Conservation (phyloP, 2,329 filamentous ascomycete genomes). For the Aureobasidium uvarum region DNA sequence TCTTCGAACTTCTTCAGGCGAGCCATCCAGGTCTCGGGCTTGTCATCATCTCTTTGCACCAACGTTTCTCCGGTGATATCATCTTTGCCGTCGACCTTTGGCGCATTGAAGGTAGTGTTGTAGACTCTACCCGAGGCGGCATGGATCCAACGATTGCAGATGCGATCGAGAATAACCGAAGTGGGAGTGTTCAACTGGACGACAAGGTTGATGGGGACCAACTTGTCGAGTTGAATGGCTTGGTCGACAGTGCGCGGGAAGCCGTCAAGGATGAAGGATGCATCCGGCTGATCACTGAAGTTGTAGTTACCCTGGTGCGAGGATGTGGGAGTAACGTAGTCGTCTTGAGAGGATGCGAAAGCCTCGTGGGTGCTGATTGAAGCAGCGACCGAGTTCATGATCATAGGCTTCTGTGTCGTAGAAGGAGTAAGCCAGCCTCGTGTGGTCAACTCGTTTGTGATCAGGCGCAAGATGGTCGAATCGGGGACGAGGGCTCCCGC, state of each 20-base stretch:
- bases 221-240: slow-evolving; percentile 69
- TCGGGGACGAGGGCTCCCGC: slow-evolving; percentile 88
- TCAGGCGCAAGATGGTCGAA: slow-evolving; percentile 85
- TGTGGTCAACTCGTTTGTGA: slow-evolving; percentile 80
- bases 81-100: slow-evolving; percentile 75
- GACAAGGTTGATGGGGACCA: slow-evolving; percentile 93
- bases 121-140: slow-evolving; percentile 88
- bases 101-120: slow-evolving; percentile 90
- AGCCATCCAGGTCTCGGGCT: slow-evolving; percentile 77
- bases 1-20: slow-evolving; percentile 82
- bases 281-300: slow-evolving; percentile 66
- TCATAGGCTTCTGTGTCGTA: slow-evolving; percentile 41
- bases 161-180: slow-evolving; percentile 82
- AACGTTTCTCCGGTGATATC: slow-evolving; percentile 88
- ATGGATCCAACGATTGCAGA: slow-evolving; percentile 91
- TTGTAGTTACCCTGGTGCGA: slow-evolving; percentile 42
- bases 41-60: slow-evolving; percentile 80
- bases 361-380: slow-evolving; percentile 13
- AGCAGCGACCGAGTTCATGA: slow-evolving; percentile 44
- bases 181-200: slow-evolving; percentile 83
- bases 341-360: slow-evolving; percentile 36
- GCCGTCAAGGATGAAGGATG: slow-evolving; percentile 93
- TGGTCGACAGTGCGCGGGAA: slow-evolving; percentile 88
- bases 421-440: slow-evolving; percentile 72
- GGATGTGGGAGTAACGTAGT: slow-evolving; percentile 43